These are phyloP conservation scores for Diaporthe sp. DNA, from an alignment of 2,329 filamentous ascomycete species.

Conservation along the genomic window DNA sequence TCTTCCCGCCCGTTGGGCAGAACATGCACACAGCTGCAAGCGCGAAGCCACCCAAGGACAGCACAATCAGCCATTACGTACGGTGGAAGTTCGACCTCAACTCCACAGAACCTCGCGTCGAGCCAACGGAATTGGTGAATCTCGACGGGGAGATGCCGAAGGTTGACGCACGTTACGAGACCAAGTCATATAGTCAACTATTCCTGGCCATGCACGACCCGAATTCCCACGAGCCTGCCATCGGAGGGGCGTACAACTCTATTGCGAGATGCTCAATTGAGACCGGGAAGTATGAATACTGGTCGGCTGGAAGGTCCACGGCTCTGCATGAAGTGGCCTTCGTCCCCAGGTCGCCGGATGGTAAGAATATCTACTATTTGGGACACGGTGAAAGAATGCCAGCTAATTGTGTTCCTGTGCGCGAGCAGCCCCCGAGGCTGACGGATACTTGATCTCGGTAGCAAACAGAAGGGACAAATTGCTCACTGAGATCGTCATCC, in stretches of 20 bases:
- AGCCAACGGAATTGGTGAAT: conserved; percentile 27
- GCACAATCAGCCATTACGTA: conserved; percentile 34
- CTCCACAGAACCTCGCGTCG: background rate
- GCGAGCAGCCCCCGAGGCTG: conserved; percentile 22
- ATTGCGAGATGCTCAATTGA: conserved; percentile 35
- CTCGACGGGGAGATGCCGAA: conserved; percentile 38
- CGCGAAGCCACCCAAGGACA: conserved; percentile 15
- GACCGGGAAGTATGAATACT: conserved; percentile 31
- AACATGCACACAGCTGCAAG: conserved; percentile 36
- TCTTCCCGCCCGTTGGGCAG: conserved; percentile 31
- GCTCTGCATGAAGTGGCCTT: conserved; percentile 35
- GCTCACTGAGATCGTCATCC: conserved; percentile 30
- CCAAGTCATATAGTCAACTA: conserved; percentile 15
- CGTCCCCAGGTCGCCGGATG: conserved; percentile 19
- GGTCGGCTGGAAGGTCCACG: conserved; percentile 31
- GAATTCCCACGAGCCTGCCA: conserved; percentile 32
- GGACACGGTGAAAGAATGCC: too few species aligned
- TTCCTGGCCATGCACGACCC: conserved; percentile 38
- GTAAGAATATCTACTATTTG: background rate
- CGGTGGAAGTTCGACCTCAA: conserved; percentile 35
- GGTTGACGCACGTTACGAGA: conserved; percentile 24
- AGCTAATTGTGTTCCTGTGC: background rate
- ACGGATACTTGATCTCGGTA: conserved; percentile 35
- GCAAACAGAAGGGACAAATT: conserved; percentile 34
- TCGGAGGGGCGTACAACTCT: conserved; percentile 33